Conservation (phyloP, 768 basidiomycete genomes). For the Tricholoma terreum region DNA sequence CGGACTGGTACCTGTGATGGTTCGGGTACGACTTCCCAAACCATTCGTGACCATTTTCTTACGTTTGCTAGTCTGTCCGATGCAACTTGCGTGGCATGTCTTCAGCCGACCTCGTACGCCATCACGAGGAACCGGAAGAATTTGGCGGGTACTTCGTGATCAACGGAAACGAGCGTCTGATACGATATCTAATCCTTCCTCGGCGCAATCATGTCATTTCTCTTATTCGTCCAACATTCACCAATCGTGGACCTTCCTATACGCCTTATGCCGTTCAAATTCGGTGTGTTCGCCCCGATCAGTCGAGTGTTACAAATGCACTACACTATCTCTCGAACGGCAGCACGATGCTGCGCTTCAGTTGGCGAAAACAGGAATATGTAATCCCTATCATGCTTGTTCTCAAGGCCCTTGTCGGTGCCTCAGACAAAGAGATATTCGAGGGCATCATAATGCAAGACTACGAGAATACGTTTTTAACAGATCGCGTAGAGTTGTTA, state of each 20-base stretch:
- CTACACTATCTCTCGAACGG: constrained; percentile 98
- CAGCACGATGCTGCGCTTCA: constrained; percentile 94
- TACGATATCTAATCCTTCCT: constrained; percentile 95
- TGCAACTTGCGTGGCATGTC: constrained; percentile 89
- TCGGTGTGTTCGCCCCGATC: constrained; percentile 90
- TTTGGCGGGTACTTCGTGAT: constrained; percentile 99
- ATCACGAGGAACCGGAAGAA: constrained; percentile 96
- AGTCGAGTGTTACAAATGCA: constrained; percentile 90
- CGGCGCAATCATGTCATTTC: constrained; percentile 95
- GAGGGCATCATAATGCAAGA: constrained; percentile 96
- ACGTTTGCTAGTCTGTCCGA: constrained; percentile 64
- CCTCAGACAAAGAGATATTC: constrained; percentile 95
- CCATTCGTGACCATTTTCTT: neutral
- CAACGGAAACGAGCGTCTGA: constrained; percentile 98
- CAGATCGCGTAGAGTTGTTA: constrained; percentile 93
- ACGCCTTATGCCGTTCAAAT: constrained; percentile 94
- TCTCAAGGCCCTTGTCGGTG: constrained; percentile 87
- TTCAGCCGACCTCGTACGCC: constrained; percentile 80
- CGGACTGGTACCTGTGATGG: constrained; percentile 94
- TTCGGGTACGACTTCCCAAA: constrained; percentile 64
- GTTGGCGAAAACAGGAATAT: constrained; percentile 97
- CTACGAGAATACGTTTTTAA: constrained; percentile 94
- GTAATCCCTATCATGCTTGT: constrained; percentile 97
- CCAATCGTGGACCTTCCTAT: constrained; percentile 92
- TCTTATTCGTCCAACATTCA: constrained; percentile 86